These are phyloP conservation scores for Vitis cinerea DNA, from an alignment of 164 flowering plant species.

Conservation along the genomic window DNA sequence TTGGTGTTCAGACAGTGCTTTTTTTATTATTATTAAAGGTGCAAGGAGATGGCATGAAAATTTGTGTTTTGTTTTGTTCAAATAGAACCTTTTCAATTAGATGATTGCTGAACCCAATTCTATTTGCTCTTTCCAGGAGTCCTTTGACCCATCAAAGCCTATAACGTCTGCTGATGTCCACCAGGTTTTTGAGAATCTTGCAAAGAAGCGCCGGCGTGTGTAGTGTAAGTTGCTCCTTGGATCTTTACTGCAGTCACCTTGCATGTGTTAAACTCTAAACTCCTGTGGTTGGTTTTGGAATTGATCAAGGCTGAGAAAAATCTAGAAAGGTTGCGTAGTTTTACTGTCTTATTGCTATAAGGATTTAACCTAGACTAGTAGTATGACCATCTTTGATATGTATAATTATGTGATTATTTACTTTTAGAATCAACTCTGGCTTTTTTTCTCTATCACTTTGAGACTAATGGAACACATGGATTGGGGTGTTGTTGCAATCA, in stretches of 20 bases:
- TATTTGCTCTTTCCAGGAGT: constrained; percentile 46
- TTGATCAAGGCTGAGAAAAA: background rate
- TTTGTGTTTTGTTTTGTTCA: background rate
- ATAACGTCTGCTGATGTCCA: constrained; percentile 78
- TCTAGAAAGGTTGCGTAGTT: background rate
- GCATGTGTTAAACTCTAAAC: background rate
- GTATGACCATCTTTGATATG: constrained; percentile 1
- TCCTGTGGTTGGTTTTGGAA: background rate
- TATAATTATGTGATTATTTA: background rate
- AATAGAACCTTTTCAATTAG: background rate
- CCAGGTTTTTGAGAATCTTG: constrained; percentile 88
- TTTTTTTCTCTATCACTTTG: background rate
- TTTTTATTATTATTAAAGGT: background rate
- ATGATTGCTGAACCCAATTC: background rate
- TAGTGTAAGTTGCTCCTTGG: constrained; percentile 22
- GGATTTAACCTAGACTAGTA: background rate
- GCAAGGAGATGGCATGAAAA: background rate
- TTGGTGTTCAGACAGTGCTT: background rate
- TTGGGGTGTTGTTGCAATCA: background rate
- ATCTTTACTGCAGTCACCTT: background rate
- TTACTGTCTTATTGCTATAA: background rate
- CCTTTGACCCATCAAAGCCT: constrained; percentile 73
- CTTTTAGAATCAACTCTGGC: background rate
- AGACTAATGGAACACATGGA: background rate
- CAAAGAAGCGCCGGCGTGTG: constrained; percentile 70